These are phyloP conservation scores for Ceratocystis eucalypticola DNA, from an alignment of 2,329 filamentous ascomycete species.

Conservation along the genomic window DNA sequence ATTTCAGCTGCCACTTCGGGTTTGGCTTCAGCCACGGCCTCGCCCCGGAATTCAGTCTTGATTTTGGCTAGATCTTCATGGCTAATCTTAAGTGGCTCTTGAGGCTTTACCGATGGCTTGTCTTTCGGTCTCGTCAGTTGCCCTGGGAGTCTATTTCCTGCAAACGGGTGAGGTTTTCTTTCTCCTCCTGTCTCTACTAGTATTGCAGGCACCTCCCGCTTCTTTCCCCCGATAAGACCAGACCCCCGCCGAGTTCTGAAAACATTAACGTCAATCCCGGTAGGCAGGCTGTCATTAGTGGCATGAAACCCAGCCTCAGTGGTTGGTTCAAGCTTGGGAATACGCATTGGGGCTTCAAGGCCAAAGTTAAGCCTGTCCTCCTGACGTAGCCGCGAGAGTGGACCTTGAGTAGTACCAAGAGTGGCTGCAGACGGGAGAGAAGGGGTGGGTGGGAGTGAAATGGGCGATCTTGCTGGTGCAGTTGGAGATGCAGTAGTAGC, in stretches of 20 bases:
- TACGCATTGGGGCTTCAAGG: constrained; percentile 11
- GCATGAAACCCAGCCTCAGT: constrained; percentile 6
- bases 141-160: constrained; percentile 16
- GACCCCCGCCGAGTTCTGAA: constrained; percentile 16
- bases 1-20: not conserved
- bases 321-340: constrained; percentile 16
- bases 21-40: not conserved
- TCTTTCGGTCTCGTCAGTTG: constrained; percentile 4
- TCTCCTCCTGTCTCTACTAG: not conserved
- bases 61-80: not conserved
- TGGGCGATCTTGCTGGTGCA: not conserved
- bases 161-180: constrained; percentile 18
- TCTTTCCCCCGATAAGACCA: constrained; percentile 3
- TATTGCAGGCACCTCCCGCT: not conserved
- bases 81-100: constrained; percentile 3
- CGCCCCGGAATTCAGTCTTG: not conserved
- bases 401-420: constrained; percentile 6
- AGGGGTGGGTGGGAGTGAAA: not conserved
- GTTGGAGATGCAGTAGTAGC: not conserved
- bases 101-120: not conserved
- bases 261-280: constrained; percentile 14
- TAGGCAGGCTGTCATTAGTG: not conserved
- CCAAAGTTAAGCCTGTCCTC: constrained; percentile 13
- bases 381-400: constrained; percentile 14
- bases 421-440: not conserved